Evolutionary conservation across 257 asterid genomes (phyloP).

Genomic region (Lycium ferocissimum): DNA sequence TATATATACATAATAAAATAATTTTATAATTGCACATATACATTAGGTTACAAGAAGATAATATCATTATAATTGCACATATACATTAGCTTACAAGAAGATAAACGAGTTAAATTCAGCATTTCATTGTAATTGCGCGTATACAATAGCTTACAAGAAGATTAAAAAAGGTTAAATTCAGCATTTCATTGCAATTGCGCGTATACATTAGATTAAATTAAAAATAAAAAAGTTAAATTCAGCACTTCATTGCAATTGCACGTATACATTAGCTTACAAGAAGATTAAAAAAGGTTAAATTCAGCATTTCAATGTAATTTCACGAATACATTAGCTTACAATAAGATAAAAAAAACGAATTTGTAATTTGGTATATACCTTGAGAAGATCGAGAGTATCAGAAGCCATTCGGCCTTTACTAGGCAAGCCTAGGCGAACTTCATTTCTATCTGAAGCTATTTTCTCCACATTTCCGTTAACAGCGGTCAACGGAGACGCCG

Average conservation of each 20-base stretch:
- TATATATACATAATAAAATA: too few relatives aligned
- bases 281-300: background rate
- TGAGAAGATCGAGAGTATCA: slow-evolving; percentile 88
- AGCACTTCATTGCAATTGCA: background rate
- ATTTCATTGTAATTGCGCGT: background rate
- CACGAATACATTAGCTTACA: background rate
- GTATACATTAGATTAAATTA: background rate
- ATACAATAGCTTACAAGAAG: background rate
- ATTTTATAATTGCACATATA: background rate
- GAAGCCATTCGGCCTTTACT: slow-evolving; percentile 98
- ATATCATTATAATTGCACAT: background rate
- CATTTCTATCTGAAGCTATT: slow-evolving; percentile 52
- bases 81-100: background rate
- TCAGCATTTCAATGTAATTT: background rate
- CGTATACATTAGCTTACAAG: background rate
- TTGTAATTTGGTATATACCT: slow-evolving; percentile 46
- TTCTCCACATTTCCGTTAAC: slow-evolving; percentile 49
- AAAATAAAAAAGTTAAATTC: background rate
- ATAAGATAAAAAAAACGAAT: background rate
- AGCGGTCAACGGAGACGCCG: slow-evolving; percentile 52
- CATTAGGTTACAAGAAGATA: background rate
- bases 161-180: background rate
- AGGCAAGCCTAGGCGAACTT: slow-evolving; percentile 95
- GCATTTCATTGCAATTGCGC: background rate
- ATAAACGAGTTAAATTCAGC: background rate